These are phyloP conservation scores for Leccinum huronense DNA, from an alignment of 1,284 basidiomycete species.

Conservation along the genomic window DNA sequence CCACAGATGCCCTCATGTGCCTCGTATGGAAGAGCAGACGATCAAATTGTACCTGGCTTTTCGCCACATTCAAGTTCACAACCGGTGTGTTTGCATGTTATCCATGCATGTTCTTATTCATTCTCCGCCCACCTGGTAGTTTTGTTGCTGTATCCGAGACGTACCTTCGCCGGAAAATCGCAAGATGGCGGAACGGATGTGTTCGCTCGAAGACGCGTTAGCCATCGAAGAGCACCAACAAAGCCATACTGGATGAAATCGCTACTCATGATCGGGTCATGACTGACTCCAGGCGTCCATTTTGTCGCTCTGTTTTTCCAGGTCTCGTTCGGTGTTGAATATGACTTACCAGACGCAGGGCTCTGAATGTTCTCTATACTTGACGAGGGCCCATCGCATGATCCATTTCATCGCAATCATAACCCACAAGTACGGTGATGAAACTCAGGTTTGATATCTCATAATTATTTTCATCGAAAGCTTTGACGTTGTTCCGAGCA, in stretches of 20 bases:
- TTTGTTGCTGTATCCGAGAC: constrained; percentile 52
- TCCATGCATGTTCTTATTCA: neutral
- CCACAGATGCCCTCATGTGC: too few relatives aligned
- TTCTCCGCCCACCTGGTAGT: constrained; percentile 23
- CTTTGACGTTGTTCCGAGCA: constrained; percentile 32
- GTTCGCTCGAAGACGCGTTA: constrained; percentile 50
- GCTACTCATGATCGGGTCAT: neutral
- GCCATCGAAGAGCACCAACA: constrained; percentile 33
- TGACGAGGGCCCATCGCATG: constrained; percentile 5
- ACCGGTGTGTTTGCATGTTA: constrained; percentile 33
- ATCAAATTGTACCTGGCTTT: too few relatives aligned
- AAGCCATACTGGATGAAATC: constrained; percentile 18
- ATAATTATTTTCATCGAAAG: neutral
- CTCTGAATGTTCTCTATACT: constrained; percentile 33
- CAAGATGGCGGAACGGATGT: constrained; percentile 46
- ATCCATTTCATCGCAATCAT: constrained; percentile 3
- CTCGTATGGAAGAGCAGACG: too few relatives aligned
- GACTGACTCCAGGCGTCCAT: constrained; percentile 31
- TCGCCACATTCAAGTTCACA: too few relatives aligned
- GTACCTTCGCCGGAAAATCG: constrained; percentile 44
- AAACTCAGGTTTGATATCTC: constrained; percentile 2
- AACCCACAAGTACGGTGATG: constrained; percentile 19
- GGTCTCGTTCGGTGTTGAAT: constrained; percentile 38
- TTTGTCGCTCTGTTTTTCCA: constrained; percentile 20
- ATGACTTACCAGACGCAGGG: constrained; percentile 34